These are phyloP conservation scores for Apiospora arundinis DNA, from an alignment of 2,329 filamentous ascomycete genomes.

Conservation along the genomic window DNA sequence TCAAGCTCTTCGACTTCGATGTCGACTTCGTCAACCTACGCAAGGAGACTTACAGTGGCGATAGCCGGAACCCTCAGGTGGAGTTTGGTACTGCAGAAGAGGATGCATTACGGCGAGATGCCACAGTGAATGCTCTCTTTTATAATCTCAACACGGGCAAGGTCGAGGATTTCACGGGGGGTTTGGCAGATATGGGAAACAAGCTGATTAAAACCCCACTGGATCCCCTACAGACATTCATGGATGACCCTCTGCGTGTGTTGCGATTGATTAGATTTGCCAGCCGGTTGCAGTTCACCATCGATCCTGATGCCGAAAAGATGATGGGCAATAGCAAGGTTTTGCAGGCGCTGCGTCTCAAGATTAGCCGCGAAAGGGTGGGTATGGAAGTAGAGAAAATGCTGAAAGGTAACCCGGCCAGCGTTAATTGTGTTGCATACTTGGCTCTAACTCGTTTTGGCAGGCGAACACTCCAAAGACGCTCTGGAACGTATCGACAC, in stretches of 20 bases:
- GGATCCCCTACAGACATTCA: conserved; percentile 89
- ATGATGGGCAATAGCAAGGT: no score
- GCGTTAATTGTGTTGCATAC: background rate
- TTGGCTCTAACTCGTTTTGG: background rate
- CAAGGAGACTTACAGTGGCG: conserved; percentile 88
- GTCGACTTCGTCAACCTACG: conserved; percentile 94
- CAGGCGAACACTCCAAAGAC: conserved; percentile 43
- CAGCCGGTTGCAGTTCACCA: conserved; percentile 79
- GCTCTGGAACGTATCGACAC: conserved; percentile 71
- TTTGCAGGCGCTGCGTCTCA: no score
- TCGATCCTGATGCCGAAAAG: no score
- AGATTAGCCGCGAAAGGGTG: conserved; percentile 91
- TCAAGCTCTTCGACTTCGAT: conserved; percentile 83
- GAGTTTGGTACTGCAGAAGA: conserved; percentile 93
- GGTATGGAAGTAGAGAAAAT: conserved; percentile 91
- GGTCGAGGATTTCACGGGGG: conserved; percentile 87
- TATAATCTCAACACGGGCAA: conserved; percentile 84
- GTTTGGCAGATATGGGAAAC: conserved; percentile 74
- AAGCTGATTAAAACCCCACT: conserved; percentile 84
- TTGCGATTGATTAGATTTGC: conserved; percentile 89
- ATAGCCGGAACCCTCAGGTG: conserved; percentile 88
- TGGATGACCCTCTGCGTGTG: conserved; percentile 91
- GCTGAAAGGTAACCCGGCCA: conserved; percentile 65
- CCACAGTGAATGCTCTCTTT: conserved; percentile 94
- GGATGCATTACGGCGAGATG: conserved; percentile 87